phyloP scores from a whole-genome alignment of 2,329 filamentous ascomycete species.

The Paraphaeosphaeria minitans region DNA sequence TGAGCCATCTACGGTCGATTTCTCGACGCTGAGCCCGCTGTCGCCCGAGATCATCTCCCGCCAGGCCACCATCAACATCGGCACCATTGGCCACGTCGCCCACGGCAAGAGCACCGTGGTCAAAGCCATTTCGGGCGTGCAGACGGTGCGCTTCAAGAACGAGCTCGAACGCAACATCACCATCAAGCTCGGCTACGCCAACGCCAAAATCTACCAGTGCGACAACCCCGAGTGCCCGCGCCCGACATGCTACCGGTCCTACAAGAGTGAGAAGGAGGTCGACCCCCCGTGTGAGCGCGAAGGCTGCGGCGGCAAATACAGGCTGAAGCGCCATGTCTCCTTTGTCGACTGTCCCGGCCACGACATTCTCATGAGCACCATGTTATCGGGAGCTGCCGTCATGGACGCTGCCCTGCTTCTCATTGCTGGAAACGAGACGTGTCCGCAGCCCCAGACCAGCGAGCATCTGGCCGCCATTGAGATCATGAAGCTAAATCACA shows the following conservation, averaged over 20 bases:
- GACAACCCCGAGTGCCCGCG: constrained; percentile 89
- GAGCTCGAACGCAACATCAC: constrained; percentile 99
- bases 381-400: constrained; percentile 98
- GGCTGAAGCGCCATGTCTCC: constrained; percentile 69
- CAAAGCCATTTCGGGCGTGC: constrained; percentile 97
- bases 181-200: constrained; percentile 99
- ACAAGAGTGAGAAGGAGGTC: constrained; percentile 98
- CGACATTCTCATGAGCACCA: constrained; percentile 99
- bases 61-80: constrained; percentile 99
- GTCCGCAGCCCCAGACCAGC: constrained; percentile 96
- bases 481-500: constrained; percentile 99
- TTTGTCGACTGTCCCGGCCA: constrained; percentile 99
- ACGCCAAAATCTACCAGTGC: constrained; percentile 99
- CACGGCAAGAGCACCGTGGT: constrained; percentile 99
- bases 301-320: constrained; percentile 85
- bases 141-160: constrained; percentile 99
- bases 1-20: constrained; percentile 85
- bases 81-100: constrained; percentile 97
- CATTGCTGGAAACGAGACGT: constrained; percentile 97
- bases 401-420: constrained; percentile 98
- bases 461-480: constrained; percentile 99
- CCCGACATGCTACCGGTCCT: constrained; percentile 94
- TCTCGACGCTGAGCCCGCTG: constrained; percentile 78
- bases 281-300: constrained; percentile 95
- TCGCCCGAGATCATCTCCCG: constrained; percentile 96